Conservation (phyloP, 2,329 filamentous ascomycete species). For the Shiraia bambusicola region DNA sequence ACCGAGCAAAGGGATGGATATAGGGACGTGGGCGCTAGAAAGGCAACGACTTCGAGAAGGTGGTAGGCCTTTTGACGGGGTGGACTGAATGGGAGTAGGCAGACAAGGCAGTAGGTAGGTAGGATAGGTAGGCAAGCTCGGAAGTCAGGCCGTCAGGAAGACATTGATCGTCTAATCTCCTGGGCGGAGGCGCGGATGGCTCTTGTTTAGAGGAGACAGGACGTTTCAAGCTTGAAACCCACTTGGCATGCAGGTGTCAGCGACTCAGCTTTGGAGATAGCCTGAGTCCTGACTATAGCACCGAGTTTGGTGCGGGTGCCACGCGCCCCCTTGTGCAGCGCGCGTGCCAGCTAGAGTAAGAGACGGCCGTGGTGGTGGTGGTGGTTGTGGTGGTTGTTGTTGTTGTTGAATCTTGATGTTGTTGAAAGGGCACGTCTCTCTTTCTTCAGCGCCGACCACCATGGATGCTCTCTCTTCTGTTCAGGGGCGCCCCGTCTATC, state of each 20-base stretch:
- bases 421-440: neutral
- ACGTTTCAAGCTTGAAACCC: constrained; percentile 40
- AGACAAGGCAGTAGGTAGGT: too few species aligned
- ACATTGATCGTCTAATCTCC: constrained; percentile 46
- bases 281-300: too few species aligned
- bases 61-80: constrained; percentile 36
- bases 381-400: too few species aligned
- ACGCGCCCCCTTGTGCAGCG: constrained; percentile 13
- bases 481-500: constrained; percentile 21
- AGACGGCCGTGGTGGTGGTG: constrained; percentile 4
- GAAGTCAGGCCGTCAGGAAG: constrained; percentile 42
- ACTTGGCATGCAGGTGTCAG: constrained; percentile 41
- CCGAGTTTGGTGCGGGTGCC: constrained; percentile 21
- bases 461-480: constrained; percentile 16
- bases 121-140: too few species aligned
- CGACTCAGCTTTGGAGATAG: constrained; percentile 35
- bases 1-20: constrained; percentile 34
- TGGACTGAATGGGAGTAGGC: constrained; percentile 25
- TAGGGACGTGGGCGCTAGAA: constrained; percentile 25
- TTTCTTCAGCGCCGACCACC: constrained; percentile 26
- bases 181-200: constrained; percentile 39
- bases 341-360: constrained; percentile 1
- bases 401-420: too few species aligned
- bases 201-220: constrained; percentile 43
- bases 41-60: constrained; percentile 40